Evolutionary conservation across 2,329 filamentous ascomycete genomes (phyloP), one percentile per base, ranked within the genome.

Genomic region (Aspergillus sp.): DNA sequence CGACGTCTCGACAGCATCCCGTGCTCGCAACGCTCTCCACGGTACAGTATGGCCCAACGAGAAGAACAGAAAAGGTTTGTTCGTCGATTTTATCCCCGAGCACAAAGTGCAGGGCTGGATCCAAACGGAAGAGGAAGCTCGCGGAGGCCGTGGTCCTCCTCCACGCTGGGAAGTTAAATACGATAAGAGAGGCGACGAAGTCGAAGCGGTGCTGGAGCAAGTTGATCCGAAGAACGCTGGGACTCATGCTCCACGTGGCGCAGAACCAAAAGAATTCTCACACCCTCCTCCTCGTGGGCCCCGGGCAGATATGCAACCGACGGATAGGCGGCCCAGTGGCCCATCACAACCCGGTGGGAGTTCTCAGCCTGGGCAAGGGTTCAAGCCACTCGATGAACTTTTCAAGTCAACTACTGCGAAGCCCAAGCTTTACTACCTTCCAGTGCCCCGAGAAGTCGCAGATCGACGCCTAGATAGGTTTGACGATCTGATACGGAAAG

Each of bases 71-170:
- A 96, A 95, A 72, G 82, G 87, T 1, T 81, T 98, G 1, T 96
- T 89, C 84, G 90, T 91, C 3, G 95, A 99, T 72, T 98, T 95
- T 71, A 82, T 98, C 19, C 93, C 93, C 0, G 84, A 89, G 17
- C 86, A 91, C 24, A 85, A 86, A 62, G 82, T 96, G 4, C 73
- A 78, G 14, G 82, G 83, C 23, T 98, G 92, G 91, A 88, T 96
- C 58, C 82, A 85, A 7, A 82, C 76, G 41, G 91, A 96, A 73
- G 78, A 86, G 65, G 73, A 79, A 66, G 76, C 64, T 67, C 80
- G 62, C 64, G 72, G 70, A 73, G 82, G 68, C 17, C 64, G 71
- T 53, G 73, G 70, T 12, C 67, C 70, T 52, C 70, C 70, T 4
- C 80, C 87, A 11, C 77, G 80, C 23, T 96, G 89, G 86, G 90